phyloP scores from a whole-genome alignment of 495 filamentous ascomycete genomes.

The Neurospora sp. region DNA sequence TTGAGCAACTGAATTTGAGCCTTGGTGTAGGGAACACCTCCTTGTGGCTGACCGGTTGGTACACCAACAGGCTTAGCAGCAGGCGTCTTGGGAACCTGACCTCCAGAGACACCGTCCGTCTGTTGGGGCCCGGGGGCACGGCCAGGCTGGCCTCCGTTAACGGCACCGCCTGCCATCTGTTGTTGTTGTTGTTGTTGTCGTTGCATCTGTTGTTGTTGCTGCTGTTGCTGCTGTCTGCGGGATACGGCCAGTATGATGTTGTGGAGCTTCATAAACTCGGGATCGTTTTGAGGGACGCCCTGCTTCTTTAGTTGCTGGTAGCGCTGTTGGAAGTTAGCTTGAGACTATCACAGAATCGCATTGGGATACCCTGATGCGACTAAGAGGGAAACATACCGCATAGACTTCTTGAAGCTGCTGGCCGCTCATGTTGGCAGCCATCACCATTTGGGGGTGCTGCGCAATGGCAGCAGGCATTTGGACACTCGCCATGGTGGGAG shows the following conservation, averaged over 20 bases:
- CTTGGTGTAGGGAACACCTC: conserved; percentile 44
- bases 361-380: background rate
- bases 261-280: conserved; percentile 68
- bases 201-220: conserved; percentile 32
- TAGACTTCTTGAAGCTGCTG: conserved; percentile 54
- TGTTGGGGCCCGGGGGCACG: conserved; percentile 22
- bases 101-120: conserved; percentile 1
- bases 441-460: conserved; percentile 46
- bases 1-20: conserved; percentile 62
- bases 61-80: conserved; percentile 21
- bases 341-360: conserved; percentile 1
- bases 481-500: conserved; percentile 62
- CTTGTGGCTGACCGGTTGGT: conserved; percentile 8
- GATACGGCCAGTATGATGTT: conserved; percentile 56
- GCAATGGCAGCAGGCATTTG: conserved; percentile 53
- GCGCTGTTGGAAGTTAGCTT: conserved; percentile 47
- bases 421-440: conserved; percentile 47
- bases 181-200: conserved; percentile 26
- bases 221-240: conserved; percentile 43
- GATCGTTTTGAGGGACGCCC: conserved; percentile 63
- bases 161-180: conserved; percentile 35
- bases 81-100: conserved; percentile 24
- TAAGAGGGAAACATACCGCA: conserved; percentile 35
- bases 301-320: conserved; percentile 71
- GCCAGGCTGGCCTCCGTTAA: conserved; percentile 33